Evolutionary conservation across 2,329 filamentous ascomycete species (phyloP).

Genomic region (Pezicula carpinea): DNA sequence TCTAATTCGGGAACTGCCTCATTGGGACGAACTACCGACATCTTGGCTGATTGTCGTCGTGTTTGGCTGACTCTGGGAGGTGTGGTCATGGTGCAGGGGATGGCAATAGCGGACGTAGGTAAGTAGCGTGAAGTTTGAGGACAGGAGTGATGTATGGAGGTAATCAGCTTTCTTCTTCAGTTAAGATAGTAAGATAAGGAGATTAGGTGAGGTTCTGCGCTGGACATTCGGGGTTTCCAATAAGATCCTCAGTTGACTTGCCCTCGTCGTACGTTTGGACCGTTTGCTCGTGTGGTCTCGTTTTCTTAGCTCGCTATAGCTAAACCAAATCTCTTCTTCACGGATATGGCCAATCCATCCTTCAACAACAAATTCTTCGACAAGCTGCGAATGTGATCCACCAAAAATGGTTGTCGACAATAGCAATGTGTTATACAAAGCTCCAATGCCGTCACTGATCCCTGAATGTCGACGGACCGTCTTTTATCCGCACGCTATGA

Average conservation of each 20-base stretch:
- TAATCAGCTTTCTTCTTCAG: too few relatives aligned
- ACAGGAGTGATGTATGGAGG: too few relatives aligned
- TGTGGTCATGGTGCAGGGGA: too few relatives aligned
- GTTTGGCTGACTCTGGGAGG: too few relatives aligned
- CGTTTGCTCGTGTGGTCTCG: slow-evolving; percentile 6
- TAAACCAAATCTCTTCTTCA: slow-evolving; percentile 12
- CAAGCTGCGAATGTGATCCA: not conserved
- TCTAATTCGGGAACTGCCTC: not conserved
- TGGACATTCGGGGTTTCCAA: too few relatives aligned
- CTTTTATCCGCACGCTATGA: not conserved
- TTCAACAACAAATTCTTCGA: not conserved
- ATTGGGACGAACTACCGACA: not conserved
- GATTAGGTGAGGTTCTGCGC: too few relatives aligned
- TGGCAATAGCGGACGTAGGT: too few relatives aligned
- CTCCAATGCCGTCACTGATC: not conserved
- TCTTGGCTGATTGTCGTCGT: too few relatives aligned
- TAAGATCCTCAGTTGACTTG: not conserved
- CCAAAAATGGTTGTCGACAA: not conserved
- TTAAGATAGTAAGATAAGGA: too few relatives aligned
- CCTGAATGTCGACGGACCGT: not conserved
- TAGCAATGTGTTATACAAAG: not conserved
- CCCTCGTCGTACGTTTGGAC: not conserved
- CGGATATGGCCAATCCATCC: slow-evolving; percentile 29
- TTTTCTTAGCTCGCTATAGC: not conserved
- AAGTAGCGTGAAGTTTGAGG: too few relatives aligned